Evolutionary conservation across 305 asterid species (phyloP).

Genomic region (Rubia balearica): DNA sequence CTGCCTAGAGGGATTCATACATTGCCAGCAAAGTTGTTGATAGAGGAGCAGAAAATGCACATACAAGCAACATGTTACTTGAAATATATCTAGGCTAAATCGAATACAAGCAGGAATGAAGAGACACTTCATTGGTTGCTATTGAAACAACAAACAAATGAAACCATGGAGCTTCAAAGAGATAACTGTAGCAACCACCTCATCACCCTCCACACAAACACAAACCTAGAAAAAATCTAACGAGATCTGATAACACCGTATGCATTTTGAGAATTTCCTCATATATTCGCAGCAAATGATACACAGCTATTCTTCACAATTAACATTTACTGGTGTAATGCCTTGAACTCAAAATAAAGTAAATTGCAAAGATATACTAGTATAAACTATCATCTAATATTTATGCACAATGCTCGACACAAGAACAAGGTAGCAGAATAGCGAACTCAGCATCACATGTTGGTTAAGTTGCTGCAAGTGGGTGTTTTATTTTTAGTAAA

Average conservation of each 20-base stretch:
- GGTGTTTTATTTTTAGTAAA: too few species aligned
- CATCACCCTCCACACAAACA: neutral
- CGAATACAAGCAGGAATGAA: neutral
- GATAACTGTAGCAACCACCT: neutral
- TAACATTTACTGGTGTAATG: neutral
- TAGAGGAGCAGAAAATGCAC: neutral
- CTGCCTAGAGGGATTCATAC: neutral
- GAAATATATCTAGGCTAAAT: neutral
- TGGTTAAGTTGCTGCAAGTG: too few species aligned
- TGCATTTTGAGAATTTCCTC: neutral
- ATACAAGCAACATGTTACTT: neutral
- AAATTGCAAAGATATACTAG: neutral
- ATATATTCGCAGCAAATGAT: neutral
- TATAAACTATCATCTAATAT: neutral
- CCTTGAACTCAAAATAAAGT: too few species aligned
- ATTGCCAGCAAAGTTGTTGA: conserved; percentile 4
- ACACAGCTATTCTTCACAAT: neutral
- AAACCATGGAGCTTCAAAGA: too few species aligned
- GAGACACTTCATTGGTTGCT: too few species aligned
- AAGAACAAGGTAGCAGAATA: neutral
- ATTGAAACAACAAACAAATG: too few species aligned
- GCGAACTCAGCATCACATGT: conserved; percentile 17
- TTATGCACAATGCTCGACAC: too few species aligned
- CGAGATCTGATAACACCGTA: neutral
- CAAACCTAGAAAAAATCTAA: neutral